Percentiles rank a stretch among this genome's conserved stretches.
These are phyloP conservation scores for Geranium brycei DNA, from an alignment of 345 rosid genomes.

Conservation along the genomic window DNA sequence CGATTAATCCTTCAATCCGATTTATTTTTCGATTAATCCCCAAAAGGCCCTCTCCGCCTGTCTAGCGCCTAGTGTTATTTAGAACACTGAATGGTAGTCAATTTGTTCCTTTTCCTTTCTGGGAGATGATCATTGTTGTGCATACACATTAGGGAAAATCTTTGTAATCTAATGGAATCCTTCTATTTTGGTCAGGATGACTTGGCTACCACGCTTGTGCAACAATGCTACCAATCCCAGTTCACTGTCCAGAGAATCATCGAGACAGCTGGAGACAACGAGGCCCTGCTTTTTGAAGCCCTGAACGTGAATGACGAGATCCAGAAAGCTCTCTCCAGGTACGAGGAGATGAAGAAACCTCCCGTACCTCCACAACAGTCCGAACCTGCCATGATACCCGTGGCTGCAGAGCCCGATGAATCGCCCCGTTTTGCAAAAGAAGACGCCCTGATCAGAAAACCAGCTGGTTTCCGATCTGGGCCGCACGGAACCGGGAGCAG, in stretches of 20 bases:
- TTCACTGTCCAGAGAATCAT: conserved; percentile 56
- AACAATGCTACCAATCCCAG: conserved; percentile 65
- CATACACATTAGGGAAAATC: too few species aligned
- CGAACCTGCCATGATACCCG: conserved; percentile 86
- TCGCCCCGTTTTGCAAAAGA: conserved; percentile 43
- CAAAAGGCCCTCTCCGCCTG: too few species aligned
- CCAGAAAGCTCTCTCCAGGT: conserved; percentile 61
- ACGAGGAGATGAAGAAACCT: conserved; percentile 58
- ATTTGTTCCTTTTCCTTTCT: too few species aligned
- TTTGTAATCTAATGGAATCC: not conserved
- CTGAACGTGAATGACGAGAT: conserved; percentile 85
- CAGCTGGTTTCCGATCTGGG: conserved; percentile 44
- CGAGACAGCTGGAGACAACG: conserved; percentile 69
- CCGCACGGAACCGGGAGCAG: conserved; percentile 28
- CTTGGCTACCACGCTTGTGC: conserved; percentile 53
- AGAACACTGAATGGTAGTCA: too few species aligned
- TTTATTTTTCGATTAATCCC: too few species aligned
- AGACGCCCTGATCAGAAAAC: conserved; percentile 65
- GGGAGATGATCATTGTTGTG: not conserved
- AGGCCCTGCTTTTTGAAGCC: conserved; percentile 81
- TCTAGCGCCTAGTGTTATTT: too few species aligned
- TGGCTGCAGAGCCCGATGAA: conserved; percentile 71
- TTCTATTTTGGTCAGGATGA: conserved; percentile 44
- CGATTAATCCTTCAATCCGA: too few species aligned
- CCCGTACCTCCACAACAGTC: conserved; percentile 26